These are phyloP conservation scores for Fusarium sterilihyphosum DNA, from an alignment of 2,329 filamentous ascomycete species.

Conservation along the genomic window DNA sequence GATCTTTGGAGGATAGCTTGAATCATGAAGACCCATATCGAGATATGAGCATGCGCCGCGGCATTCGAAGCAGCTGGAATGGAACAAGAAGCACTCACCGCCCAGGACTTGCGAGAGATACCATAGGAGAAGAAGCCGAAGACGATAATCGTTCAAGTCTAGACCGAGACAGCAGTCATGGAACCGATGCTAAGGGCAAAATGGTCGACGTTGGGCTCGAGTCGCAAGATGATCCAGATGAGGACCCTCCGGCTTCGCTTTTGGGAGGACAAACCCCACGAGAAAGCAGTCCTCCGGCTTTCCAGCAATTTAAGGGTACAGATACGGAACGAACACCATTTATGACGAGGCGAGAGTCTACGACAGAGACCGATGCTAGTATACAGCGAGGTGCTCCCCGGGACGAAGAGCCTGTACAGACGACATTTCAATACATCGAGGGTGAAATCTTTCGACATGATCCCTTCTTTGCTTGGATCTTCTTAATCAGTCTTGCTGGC, in stretches of 20 bases:
- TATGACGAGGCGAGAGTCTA: slow-evolving; percentile 53
- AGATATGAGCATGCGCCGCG: slow-evolving; percentile 58
- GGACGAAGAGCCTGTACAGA: slow-evolving; percentile 48
- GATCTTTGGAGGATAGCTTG: slow-evolving; percentile 49
- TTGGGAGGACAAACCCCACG: slow-evolving; percentile 59
- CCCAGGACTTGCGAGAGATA: slow-evolving; percentile 41
- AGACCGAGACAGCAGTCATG: slow-evolving; percentile 44
- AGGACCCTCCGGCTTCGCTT: slow-evolving; percentile 69
- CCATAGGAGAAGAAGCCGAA: slow-evolving; percentile 54
- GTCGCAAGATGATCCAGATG: slow-evolving; percentile 67
- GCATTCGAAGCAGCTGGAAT: slow-evolving; percentile 73
- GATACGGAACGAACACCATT: slow-evolving; percentile 52
- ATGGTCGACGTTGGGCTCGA: slow-evolving; percentile 92
- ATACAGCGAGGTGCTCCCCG: slow-evolving; percentile 50
- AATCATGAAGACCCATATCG: slow-evolving; percentile 52
- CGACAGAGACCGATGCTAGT: slow-evolving; percentile 61
- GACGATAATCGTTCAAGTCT: slow-evolving; percentile 52
- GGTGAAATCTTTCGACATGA: slow-evolving; percentile 84
- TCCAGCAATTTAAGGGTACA: slow-evolving; percentile 65
- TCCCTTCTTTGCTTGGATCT: slow-evolving; percentile 90
- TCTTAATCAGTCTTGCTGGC: slow-evolving; percentile 83
- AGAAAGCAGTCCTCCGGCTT: slow-evolving; percentile 68
- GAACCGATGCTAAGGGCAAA: slow-evolving; percentile 62
- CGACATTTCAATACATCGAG: slow-evolving; percentile 64
- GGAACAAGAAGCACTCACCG: slow-evolving; percentile 58